These are phyloP conservation scores for Leucosporidium scottii DNA, from an alignment of 768 basidiomycete species.

Conservation along the genomic window DNA sequence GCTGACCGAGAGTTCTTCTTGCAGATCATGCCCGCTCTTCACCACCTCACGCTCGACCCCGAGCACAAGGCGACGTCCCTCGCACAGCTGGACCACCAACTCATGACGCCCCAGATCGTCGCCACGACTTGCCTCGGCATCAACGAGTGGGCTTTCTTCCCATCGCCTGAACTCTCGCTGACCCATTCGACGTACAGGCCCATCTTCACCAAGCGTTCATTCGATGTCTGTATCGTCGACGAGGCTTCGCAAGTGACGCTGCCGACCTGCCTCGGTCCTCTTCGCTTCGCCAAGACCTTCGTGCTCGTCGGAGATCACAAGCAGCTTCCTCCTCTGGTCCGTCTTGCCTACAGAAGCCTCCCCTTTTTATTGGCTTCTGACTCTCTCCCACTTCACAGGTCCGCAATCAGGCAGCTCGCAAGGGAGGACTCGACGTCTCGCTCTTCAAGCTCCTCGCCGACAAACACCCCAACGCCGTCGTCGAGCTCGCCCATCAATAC, in stretches of 20 bases:
- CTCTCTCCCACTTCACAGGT: slow-evolving; percentile 50
- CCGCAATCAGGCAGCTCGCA: slow-evolving; percentile 66
- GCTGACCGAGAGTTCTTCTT: not conserved
- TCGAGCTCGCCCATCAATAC: slow-evolving; percentile 81
- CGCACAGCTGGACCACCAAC: slow-evolving; percentile 71
- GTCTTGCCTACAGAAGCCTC: too few species aligned
- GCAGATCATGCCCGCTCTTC: slow-evolving; percentile 76
- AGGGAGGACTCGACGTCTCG: slow-evolving; percentile 79
- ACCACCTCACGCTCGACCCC: slow-evolving; percentile 59
- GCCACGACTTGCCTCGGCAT: slow-evolving; percentile 91
- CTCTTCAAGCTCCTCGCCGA: slow-evolving; percentile 83
- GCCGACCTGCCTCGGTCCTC: slow-evolving; percentile 87
- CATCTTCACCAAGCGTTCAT: slow-evolving; percentile 71
- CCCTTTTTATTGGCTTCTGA: too few species aligned
- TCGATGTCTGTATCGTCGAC: slow-evolving; percentile 96
- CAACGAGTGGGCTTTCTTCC: slow-evolving; percentile 64
- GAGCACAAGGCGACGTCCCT: slow-evolving; percentile 57
- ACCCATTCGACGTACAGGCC: slow-evolving; percentile 50
- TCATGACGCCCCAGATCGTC: slow-evolving; percentile 84
- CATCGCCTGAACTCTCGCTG: not conserved
- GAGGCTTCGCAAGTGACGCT: slow-evolving; percentile 97
- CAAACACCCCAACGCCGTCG: slow-evolving; percentile 63
- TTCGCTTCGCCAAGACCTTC: slow-evolving; percentile 82
- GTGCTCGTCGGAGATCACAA: slow-evolving; percentile 95
- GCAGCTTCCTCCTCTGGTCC: slow-evolving; percentile 87